These are phyloP conservation scores for Senna tora DNA, from an alignment of 306 rosid genomes.

Conservation along the genomic window DNA sequence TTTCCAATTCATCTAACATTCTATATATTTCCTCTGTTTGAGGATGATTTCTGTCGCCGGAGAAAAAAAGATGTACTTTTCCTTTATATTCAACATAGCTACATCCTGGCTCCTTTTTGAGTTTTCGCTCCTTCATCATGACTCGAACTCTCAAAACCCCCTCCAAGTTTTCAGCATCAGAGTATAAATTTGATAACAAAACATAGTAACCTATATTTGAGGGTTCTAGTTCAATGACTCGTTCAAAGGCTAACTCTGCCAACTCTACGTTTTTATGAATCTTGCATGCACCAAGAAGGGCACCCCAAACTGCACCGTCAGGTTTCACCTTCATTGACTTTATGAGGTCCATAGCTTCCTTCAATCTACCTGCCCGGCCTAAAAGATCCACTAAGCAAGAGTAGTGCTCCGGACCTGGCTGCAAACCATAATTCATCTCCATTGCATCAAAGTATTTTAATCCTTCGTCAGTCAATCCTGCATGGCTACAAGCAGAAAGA, in stretches of 20 bases:
- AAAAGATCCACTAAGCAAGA: conserved; percentile 89
- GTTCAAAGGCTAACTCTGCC: conserved; percentile 77
- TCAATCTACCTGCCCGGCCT: conserved; percentile 80
- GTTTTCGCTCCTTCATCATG: conserved; percentile 76
- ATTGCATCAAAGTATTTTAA: conserved; percentile 64
- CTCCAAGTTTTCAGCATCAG: conserved; percentile 60
- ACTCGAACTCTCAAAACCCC: conserved; percentile 68
- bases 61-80: conserved; percentile 69
- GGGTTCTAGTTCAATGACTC: conserved; percentile 71
- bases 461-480: conserved; percentile 77
- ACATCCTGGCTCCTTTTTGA: conserved; percentile 80
- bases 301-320: conserved; percentile 94
- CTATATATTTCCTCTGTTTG: conserved; percentile 59
- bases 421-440: conserved; percentile 57
- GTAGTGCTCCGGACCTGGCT: conserved; percentile 77
- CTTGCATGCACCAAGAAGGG: conserved; percentile 90
- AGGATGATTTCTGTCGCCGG: conserved; percentile 68
- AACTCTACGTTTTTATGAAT: conserved; percentile 71
- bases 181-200: conserved; percentile 73
- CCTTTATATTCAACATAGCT: conserved; percentile 78
- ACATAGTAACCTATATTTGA: conserved; percentile 81
- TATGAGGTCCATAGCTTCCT: conserved; percentile 68
- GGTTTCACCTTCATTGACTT: conserved; percentile 67
- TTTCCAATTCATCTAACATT: conserved; percentile 64
- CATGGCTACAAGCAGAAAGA: conserved; percentile 88